Conservation (phyloP, 2,329 filamentous ascomycete genomes). For the Epichloe bromicola region DNA sequence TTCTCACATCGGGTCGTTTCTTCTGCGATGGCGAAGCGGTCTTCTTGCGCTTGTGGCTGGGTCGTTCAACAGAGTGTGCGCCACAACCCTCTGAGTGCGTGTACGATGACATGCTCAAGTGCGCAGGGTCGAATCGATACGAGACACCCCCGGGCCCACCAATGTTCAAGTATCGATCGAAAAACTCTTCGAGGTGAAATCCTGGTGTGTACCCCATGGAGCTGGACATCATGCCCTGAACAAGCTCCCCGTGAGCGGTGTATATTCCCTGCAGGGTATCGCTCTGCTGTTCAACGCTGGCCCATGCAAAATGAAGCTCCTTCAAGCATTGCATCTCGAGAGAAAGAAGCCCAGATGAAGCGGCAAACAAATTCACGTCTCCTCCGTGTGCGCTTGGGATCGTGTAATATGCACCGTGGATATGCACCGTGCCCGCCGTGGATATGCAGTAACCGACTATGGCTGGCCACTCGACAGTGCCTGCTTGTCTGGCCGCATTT, state of each 20-base stretch:
- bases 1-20: background rate
- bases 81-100: constrained; percentile 26
- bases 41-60: constrained; percentile 33
- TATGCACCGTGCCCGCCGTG: constrained; percentile 77
- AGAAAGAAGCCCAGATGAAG: constrained; percentile 55
- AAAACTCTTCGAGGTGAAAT: constrained; percentile 79
- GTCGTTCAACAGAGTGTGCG: constrained; percentile 14
- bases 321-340: constrained; percentile 69
- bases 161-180: constrained; percentile 59
- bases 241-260: constrained; percentile 66
- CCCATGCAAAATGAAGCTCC: constrained; percentile 64
- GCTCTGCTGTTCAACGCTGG: constrained; percentile 65
- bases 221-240: constrained; percentile 55
- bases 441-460: constrained; percentile 81
- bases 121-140: constrained; percentile 57
- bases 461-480: constrained; percentile 69
- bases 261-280: constrained; percentile 69
- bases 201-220: constrained; percentile 60
- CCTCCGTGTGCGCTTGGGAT: constrained; percentile 29
- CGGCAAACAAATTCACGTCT: constrained; percentile 50
- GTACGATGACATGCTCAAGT: constrained; percentile 54
- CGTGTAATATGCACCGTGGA: constrained; percentile 73
- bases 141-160: constrained; percentile 44
- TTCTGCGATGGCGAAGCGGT: constrained; percentile 12
- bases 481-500: constrained; percentile 61